phyloP scores from a whole-genome alignment of 345 rosid species.

The Heritiera fomes region DNA sequence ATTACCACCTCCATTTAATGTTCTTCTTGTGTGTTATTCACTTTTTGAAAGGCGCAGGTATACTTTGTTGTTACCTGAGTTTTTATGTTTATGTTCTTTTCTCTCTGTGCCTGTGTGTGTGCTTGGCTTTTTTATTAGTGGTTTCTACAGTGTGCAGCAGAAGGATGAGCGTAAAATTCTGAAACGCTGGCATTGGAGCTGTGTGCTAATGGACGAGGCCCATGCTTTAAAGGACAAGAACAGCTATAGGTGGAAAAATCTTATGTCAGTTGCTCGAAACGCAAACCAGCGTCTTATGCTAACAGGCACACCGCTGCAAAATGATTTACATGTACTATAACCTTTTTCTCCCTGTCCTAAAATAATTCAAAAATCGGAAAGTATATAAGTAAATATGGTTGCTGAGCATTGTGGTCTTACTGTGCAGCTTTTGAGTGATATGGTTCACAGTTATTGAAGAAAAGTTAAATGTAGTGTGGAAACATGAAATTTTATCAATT shows the following conservation, averaged over 20 bases:
- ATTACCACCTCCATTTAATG: constrained; percentile 86
- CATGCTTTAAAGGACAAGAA: constrained; percentile 96
- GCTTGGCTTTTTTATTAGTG: constrained; percentile 30
- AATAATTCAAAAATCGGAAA: neutral
- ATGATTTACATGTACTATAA: constrained; percentile 79
- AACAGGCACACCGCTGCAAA: constrained; percentile 95
- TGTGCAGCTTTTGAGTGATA: neutral
- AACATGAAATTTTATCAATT: neutral
- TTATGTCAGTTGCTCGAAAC: constrained; percentile 85
- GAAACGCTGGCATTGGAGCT: constrained; percentile 96
- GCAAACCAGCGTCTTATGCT: constrained; percentile 98
- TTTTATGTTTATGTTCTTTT: constrained; percentile 23
- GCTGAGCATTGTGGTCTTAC: neutral
- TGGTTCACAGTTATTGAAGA: neutral
- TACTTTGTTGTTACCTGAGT: constrained; percentile 25
- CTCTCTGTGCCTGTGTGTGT: neutral
- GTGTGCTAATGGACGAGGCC: constrained; percentile 98
- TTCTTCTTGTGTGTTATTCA: constrained; percentile 90
- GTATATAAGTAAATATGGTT: neutral
- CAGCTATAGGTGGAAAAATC: constrained; percentile 95
- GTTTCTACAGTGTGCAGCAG: constrained; percentile 74
- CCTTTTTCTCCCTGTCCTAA: neutral
- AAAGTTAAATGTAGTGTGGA: neutral
- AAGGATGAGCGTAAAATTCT: constrained; percentile 91
- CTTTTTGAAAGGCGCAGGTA: constrained; percentile 96